Percentiles rank a stretch among this genome's conserved stretches.
phyloP scores from a whole-genome alignment of 2,329 filamentous ascomycete species.

The Cordyceps militaris region DNA sequence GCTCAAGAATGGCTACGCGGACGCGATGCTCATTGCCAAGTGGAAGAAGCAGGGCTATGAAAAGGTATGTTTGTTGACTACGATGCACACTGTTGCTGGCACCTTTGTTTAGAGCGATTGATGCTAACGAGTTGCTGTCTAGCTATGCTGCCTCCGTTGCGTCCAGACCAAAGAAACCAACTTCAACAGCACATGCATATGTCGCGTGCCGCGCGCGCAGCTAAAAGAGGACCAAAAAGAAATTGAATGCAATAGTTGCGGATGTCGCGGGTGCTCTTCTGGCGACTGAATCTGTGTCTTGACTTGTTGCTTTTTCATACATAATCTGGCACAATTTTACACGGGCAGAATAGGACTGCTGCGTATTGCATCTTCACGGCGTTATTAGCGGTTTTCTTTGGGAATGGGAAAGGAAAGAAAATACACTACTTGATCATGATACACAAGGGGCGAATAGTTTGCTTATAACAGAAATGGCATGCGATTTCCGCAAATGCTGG shows the following conservation, averaged over 20 bases:
- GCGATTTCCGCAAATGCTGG: background rate
- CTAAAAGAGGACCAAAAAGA: conserved; percentile 77
- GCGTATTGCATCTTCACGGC: conserved; percentile 2
- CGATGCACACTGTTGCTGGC: background rate
- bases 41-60: conserved; percentile 99
- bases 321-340: background rate
- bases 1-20: conserved; percentile 92
- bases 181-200: conserved; percentile 96
- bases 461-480: background rate
- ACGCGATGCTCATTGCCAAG: conserved; percentile 93
- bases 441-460: background rate
- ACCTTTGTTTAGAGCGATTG: background rate
- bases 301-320: background rate
- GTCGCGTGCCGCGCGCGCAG: conserved; percentile 82
- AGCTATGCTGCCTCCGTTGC: conserved; percentile 91
- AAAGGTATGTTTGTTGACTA: conserved; percentile 56
- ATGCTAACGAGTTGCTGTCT: conserved; percentile 20
- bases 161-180: conserved; percentile 99
- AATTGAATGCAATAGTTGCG: conserved; percentile 91
- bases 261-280: conserved; percentile 84
- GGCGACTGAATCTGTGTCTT: conserved; percentile 53
- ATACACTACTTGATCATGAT: background rate
- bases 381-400: conserved; percentile 8
- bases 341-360: background rate
- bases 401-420: background rate